phyloP scores from a whole-genome alignment of 2,329 filamentous ascomycete genomes.

The Fusarium tricinctum region DNA sequence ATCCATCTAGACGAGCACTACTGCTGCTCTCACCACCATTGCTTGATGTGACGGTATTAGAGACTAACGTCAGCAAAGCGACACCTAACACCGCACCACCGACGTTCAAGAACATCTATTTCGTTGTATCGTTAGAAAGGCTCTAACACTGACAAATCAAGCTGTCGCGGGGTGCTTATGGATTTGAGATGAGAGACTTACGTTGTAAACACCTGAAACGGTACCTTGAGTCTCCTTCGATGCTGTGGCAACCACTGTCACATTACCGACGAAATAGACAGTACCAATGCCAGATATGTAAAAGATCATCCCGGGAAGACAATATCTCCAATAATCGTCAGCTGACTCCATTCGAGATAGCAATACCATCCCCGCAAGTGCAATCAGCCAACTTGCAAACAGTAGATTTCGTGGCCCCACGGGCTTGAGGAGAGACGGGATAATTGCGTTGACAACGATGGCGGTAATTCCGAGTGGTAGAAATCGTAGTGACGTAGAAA shows the following conservation, averaged over 20 bases:
- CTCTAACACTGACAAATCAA: background rate
- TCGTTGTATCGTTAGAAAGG: background rate
- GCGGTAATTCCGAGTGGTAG: background rate
- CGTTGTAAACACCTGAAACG: background rate
- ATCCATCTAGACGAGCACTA: background rate
- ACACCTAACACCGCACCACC: background rate
- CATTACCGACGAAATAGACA: background rate
- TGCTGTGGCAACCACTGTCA: background rate
- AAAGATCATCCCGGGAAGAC: background rate
- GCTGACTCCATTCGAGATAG: background rate
- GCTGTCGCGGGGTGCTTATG: no score
- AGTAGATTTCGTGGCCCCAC: background rate
- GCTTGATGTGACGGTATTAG: background rate
- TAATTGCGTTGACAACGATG: background rate
- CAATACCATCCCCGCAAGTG: background rate
- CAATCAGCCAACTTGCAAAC: background rate
- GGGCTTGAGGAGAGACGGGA: background rate
- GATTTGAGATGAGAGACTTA: background rate
- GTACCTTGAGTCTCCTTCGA: background rate
- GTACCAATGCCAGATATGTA: constrained; percentile 1
- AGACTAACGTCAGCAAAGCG: background rate
- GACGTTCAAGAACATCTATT: constrained; percentile 2
- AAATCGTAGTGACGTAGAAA: background rate
- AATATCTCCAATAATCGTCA: background rate
- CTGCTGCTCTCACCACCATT: background rate